A percentile compares a stretch with the other conserved stretches of the same genome.
These are phyloP conservation scores for Boletus eberwhitei DNA, from an alignment of 768 basidiomycete species.

Conservation along the genomic window DNA sequence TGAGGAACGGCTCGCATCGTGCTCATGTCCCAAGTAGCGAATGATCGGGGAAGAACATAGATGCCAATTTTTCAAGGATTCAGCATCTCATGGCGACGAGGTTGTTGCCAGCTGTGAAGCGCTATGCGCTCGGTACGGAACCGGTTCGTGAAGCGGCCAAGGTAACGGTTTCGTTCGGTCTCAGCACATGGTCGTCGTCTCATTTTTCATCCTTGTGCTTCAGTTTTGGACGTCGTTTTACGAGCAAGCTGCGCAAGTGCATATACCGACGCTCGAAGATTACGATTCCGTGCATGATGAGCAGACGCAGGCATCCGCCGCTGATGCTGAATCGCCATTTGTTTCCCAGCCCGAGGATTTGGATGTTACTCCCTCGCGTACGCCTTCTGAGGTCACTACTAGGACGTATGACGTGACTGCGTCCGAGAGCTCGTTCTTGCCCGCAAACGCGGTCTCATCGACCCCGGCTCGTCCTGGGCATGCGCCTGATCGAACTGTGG, in stretches of 20 bases:
- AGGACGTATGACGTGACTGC: conserved; percentile 39
- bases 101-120: conserved; percentile 84
- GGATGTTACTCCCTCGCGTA: conserved; percentile 11
- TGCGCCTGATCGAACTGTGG: conserved; percentile 37
- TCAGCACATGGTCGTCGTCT: background rate
- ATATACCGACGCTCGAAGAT: conserved; percentile 72
- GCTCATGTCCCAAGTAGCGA: conserved; percentile 2
- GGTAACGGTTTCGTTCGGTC: conserved; percentile 41
- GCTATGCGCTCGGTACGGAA: conserved; percentile 83
- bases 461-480: conserved; percentile 56
- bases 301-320: conserved; percentile 34
- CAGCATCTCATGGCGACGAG: conserved; percentile 79
- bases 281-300: conserved; percentile 55
- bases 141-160: conserved; percentile 89
- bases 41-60: conserved; percentile 62
- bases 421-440: conserved; percentile 73
- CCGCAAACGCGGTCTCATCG: conserved; percentile 69
- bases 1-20: conserved; percentile 24
- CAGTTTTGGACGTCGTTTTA: conserved; percentile 98
- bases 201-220: background rate
- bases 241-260: conserved; percentile 87
- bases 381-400: conserved; percentile 1
- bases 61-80: conserved; percentile 89
- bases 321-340: conserved; percentile 13
- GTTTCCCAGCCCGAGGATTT: conserved; percentile 11